Evolutionary conservation across 805 yeast genomes (phyloP).

Genomic region (Millerago galiae): DNA sequence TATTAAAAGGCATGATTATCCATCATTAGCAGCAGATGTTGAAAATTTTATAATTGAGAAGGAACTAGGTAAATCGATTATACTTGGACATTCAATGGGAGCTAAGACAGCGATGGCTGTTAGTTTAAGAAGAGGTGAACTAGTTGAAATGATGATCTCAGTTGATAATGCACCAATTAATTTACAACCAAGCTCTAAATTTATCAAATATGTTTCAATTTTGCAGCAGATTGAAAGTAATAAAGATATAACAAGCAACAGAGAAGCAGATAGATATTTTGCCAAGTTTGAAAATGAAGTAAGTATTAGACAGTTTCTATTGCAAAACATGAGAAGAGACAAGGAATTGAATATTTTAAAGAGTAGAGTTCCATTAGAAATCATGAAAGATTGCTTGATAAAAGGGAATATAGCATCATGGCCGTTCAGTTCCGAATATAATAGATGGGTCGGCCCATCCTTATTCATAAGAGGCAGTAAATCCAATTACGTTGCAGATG

Average conservation of each 20-base stretch:
- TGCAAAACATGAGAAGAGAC: conserved; percentile 57
- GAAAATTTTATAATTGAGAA: conserved; percentile 50
- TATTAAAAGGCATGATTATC: conserved; percentile 62
- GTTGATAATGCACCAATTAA: conserved; percentile 91
- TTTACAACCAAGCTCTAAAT: conserved; percentile 48
- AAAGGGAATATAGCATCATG: conserved; percentile 65
- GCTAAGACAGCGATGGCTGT: conserved; percentile 92
- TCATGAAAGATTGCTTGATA: conserved; percentile 60
- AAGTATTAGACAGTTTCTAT: conserved; percentile 66
- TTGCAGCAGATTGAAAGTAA: conserved; percentile 51
- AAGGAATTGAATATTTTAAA: conserved; percentile 28
- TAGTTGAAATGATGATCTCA: conserved; percentile 56
- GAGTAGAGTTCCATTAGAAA: conserved; percentile 56
- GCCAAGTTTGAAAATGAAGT: conserved; percentile 53
- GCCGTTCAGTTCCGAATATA: conserved; percentile 55
- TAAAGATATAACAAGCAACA: conserved; percentile 38
- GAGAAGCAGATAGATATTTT: conserved; percentile 64
- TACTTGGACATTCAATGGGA: conserved; percentile 86
- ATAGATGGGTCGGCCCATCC: conserved; percentile 64
- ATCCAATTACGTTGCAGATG: conserved; percentile 79
- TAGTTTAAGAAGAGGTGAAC: conserved; percentile 58
- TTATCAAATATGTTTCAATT: conserved; percentile 60
- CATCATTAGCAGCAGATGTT: conserved; percentile 81
- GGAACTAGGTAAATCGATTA: conserved; percentile 40
- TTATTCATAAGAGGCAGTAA: conserved; percentile 74